phyloP scores from a whole-genome alignment of 1,284 basidiomycete genomes.

The Trametes versicolor region DNA sequence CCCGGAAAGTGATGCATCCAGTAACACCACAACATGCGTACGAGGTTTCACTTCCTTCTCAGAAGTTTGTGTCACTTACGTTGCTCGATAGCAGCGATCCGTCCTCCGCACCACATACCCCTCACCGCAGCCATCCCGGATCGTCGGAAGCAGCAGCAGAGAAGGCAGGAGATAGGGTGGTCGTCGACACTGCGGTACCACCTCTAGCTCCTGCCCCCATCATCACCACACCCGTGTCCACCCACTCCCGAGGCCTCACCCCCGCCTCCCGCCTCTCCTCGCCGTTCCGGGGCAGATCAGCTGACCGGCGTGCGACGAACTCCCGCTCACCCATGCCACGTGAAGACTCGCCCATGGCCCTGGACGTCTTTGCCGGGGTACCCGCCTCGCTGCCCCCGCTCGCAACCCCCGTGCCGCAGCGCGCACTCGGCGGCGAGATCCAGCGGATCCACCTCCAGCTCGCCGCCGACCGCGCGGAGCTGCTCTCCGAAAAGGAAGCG shows the following conservation, averaged over 20 bases:
- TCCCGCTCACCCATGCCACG: constrained; percentile 26
- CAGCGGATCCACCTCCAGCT: constrained; percentile 64
- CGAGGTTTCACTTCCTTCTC: constrained; percentile 12
- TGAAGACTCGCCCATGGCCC: constrained; percentile 27
- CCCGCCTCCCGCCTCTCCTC: constrained; percentile 45
- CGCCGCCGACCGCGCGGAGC: constrained; percentile 57
- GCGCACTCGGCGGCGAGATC: constrained; percentile 61
- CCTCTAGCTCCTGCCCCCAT: constrained; percentile 26
- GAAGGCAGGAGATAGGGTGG: constrained; percentile 6
- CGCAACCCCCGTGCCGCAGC: constrained; percentile 39
- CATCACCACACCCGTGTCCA: constrained; percentile 31
- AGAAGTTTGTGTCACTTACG: neutral
- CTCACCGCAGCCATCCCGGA: constrained; percentile 9
- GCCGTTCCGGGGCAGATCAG: constrained; percentile 42
- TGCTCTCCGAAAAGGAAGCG: constrained; percentile 62
- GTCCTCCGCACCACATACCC: constrained; percentile 26
- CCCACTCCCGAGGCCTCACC: constrained; percentile 33
- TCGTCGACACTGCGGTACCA: constrained; percentile 12
- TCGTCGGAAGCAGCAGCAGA: neutral
- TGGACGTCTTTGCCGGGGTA: constrained; percentile 48
- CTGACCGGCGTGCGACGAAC: constrained; percentile 26
- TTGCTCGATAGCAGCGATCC: constrained; percentile 19
- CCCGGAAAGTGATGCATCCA: constrained; percentile 35
- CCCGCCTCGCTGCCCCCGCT: constrained; percentile 36
- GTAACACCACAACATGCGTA: constrained; percentile 28